Evolutionary conservation across 306 rosid species (phyloP).

Genomic region (Hylodesmum podocarpum): DNA sequence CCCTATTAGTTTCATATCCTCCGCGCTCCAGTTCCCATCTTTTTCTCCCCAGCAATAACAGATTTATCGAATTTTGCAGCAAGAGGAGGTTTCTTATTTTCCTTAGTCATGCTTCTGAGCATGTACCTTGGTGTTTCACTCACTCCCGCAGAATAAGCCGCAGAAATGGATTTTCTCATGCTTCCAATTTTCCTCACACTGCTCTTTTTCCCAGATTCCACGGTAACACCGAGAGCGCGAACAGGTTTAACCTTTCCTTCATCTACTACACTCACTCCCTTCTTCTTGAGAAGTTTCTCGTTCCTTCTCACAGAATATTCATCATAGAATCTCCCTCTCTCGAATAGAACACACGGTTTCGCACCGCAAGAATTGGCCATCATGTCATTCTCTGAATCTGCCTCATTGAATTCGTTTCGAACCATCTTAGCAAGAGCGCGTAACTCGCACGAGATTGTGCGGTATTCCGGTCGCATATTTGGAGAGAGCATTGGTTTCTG

Average conservation of each 20-base stretch:
- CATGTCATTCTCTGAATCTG: conserved; percentile 7
- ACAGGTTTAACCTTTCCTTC: conserved; percentile 29
- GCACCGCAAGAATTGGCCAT: background rate
- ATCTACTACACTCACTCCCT: conserved; percentile 28
- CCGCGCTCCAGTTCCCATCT: conserved; percentile 33
- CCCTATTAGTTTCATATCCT: conserved; percentile 28
- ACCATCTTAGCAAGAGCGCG: conserved; percentile 63
- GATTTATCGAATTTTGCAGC: conserved; percentile 45
- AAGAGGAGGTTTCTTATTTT: conserved; percentile 77
- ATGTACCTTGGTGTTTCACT: conserved; percentile 74
- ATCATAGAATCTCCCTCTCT: conserved; percentile 79
- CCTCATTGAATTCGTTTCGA: conserved; percentile 44
- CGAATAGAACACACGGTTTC: conserved; percentile 41
- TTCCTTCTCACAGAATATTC: conserved; percentile 85
- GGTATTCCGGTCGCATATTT: conserved; percentile 66
- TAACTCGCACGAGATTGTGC: conserved; percentile 65
- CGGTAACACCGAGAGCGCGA: conserved; percentile 57
- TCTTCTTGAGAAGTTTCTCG: conserved; percentile 80
- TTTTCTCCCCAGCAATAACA: conserved; percentile 28
- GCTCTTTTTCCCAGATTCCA: conserved; percentile 66
- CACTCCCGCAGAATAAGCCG: conserved; percentile 53
- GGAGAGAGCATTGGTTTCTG: conserved; percentile 37
- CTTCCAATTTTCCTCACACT: conserved; percentile 58
- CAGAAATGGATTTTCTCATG: conserved; percentile 70
- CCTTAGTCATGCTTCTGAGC: conserved; percentile 87